Conservation (phyloP, 257 asterid species). For the Forsythia viridissima region DNA sequence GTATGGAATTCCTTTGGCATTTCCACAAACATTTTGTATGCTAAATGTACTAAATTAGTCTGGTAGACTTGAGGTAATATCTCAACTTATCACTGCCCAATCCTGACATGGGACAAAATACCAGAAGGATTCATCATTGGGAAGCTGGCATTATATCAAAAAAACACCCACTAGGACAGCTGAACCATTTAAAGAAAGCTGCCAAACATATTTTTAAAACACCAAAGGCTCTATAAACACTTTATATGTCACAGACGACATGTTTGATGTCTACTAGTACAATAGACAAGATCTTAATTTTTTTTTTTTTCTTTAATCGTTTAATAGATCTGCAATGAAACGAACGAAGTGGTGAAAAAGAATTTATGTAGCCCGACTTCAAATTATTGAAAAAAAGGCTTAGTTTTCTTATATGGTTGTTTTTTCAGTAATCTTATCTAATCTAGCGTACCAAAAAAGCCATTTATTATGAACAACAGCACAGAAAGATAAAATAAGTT, state of each 20-base stretch:
- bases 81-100: constrained; percentile 20
- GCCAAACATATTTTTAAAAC: constrained; percentile 35
- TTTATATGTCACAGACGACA: neutral
- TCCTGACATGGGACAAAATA: constrained; percentile 37
- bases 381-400: neutral
- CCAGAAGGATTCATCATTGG: constrained; percentile 45
- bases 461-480: neutral
- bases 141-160: constrained; percentile 41
- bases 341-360: constrained; percentile 18
- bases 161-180: constrained; percentile 37
- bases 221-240: neutral
- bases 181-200: constrained; percentile 41
- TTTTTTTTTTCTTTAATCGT: neutral
- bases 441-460: neutral
- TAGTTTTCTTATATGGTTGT: neutral
- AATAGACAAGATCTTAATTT: neutral
- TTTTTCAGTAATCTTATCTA: neutral
- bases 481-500: constrained; percentile 32
- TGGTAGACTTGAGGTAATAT: constrained; percentile 22
- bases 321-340: constrained; percentile 17
- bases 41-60: constrained; percentile 23
- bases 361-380: neutral
- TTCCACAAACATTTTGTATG: neutral
- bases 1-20: neutral
- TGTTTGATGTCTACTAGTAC: neutral